phyloP scores from a whole-genome alignment of 2,329 filamentous ascomycete genomes.

The Dichotomopilus funicola region DNA sequence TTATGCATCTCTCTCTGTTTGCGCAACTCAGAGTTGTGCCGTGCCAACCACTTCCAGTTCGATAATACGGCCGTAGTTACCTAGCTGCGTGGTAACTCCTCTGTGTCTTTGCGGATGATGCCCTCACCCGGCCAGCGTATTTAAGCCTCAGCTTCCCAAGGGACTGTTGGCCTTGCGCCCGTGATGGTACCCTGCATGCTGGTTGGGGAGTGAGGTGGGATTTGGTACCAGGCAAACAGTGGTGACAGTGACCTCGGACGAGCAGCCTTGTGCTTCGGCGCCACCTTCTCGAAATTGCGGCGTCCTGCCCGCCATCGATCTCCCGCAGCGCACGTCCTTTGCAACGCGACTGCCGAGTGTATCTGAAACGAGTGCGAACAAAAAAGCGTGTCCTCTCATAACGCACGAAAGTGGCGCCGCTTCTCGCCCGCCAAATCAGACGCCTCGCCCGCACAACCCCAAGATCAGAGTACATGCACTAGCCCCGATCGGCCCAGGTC shows the following conservation, averaged over 20 bases:
- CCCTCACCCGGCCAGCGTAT: no score
- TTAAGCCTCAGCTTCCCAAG: conserved; percentile 7
- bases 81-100: neutral
- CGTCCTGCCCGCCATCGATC: conserved; percentile 3
- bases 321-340: conserved; percentile 1
- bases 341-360: neutral
- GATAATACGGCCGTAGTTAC: conserved; percentile 10
- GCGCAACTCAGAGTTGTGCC: neutral
- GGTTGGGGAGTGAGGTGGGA: neutral
- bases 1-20: neutral
- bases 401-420: conserved; percentile 11
- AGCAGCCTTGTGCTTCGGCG: conserved; percentile 8
- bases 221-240: neutral
- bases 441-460: neutral
- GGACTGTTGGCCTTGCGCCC: neutral
- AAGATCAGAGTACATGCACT: conserved; percentile 13
- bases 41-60: neutral
- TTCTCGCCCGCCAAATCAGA: conserved; percentile 1
- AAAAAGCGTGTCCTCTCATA: conserved; percentile 3
- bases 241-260: neutral
- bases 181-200: no score
- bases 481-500: conserved; percentile 13
- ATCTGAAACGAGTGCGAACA: conserved; percentile 7
- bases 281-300: conserved; percentile 5
- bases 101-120: neutral